phyloP scores from a whole-genome alignment of 371 early-diverging fungal genomes.

The Blyttiomyces sp. region DNA sequence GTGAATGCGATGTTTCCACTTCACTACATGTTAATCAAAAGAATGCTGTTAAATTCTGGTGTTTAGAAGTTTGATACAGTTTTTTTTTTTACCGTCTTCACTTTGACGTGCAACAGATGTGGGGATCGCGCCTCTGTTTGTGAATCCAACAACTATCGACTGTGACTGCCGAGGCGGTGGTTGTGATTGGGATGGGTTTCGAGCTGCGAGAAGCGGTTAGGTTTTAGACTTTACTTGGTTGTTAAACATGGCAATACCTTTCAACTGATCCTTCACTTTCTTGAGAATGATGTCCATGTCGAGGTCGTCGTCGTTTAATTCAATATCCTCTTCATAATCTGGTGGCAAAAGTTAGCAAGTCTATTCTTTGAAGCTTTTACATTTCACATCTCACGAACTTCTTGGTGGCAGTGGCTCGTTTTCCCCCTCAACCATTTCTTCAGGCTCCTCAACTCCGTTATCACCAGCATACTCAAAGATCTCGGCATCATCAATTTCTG shows the following conservation, averaged over 20 bases:
- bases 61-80: neutral
- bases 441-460: too few relatives aligned
- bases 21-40: constrained; percentile 25
- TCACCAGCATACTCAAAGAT: too few relatives aligned
- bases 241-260: too few relatives aligned
- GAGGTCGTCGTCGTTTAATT: constrained; percentile 23
- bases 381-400: too few relatives aligned
- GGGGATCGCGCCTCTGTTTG: constrained; percentile 36
- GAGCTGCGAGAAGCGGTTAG: too few relatives aligned
- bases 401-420: constrained; percentile 2
- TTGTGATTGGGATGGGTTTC: too few relatives aligned
- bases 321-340: constrained; percentile 12
- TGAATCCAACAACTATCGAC: constrained; percentile 29
- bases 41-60: neutral
- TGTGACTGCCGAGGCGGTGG: constrained; percentile 33
- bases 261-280: constrained; percentile 28
- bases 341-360: too few relatives aligned
- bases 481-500: too few relatives aligned
- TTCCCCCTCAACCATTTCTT: constrained; percentile 9
- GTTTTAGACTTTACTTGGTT: too few relatives aligned
- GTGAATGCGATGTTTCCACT: constrained; percentile 44
- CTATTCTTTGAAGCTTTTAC: too few relatives aligned
- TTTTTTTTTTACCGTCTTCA: constrained; percentile 38
- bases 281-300: constrained; percentile 40
- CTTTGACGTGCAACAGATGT: constrained; percentile 45